Percentiles rank a stretch among this genome's conserved stretches.
Evolutionary conservation across 306 rosid species (phyloP).

Genomic region (Gastrolobium villosum): DNA sequence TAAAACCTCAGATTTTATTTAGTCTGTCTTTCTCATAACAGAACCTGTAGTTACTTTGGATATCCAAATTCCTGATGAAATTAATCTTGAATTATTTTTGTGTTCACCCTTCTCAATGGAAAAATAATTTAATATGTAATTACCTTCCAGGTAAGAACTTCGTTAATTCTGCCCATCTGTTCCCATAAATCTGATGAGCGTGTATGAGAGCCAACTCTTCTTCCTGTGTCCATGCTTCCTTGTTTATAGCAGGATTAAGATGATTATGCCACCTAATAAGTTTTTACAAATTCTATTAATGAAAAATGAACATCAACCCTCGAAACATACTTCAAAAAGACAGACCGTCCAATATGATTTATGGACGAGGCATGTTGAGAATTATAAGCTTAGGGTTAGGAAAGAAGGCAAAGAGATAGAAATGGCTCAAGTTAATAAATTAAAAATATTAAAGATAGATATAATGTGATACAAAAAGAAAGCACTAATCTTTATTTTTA

Average conservation of each 20-base stretch:
- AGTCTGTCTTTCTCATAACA: conserved; percentile 25
- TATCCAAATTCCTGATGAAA: conserved; percentile 16
- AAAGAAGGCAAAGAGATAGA: not conserved
- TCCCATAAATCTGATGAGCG: conserved; percentile 93
- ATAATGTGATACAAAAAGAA: not conserved
- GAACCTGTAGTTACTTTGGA: conserved; percentile 9
- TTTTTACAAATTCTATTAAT: conserved; percentile 39
- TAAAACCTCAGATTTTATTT: conserved; percentile 15
- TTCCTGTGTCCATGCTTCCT: conserved; percentile 98
- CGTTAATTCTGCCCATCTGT: conserved; percentile 97
- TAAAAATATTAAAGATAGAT: conserved; percentile 20
- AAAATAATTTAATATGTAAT: conserved; percentile 2
- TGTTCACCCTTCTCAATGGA: not conserved
- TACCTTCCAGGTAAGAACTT: conserved; percentile 97
- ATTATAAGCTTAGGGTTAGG: not conserved
- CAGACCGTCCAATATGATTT: conserved; percentile 33
- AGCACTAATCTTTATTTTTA: not conserved
- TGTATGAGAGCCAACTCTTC: conserved; percentile 94
- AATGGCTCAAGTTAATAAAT: not conserved
- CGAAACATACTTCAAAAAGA: conserved; percentile 36
- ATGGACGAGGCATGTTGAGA: not conserved
- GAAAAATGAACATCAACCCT: conserved; percentile 9
- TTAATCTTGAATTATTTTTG: not conserved
- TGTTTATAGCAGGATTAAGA: conserved; percentile 95
- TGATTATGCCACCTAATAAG: conserved; percentile 96